Base-by-base conservation (phyloP, 2,329 filamentous ascomycete genomes). In the Ascochyta clinopodiicola region DNA sequence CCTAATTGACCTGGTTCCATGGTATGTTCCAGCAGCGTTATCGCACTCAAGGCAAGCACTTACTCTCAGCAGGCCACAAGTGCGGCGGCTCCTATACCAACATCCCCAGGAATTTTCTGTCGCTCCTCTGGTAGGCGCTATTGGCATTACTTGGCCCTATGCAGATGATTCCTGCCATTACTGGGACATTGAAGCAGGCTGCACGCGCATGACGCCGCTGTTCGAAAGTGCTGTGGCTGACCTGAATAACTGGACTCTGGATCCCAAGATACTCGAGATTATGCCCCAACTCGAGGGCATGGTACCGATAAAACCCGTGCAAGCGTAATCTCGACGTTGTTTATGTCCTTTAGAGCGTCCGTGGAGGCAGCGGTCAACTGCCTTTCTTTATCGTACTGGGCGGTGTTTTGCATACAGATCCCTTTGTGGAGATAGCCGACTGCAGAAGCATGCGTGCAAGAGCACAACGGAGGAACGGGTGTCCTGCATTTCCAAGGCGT, bases 91-190 rank as follows among this genome's bases (percentile, higher is more conserved):
- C 29, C 50, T 75, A 6, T 73, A 74, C 46, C 65, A 70, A 32
- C 68, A 70, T 53, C 72, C 69, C 21, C 65, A 62, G 15, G 69
- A 75, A 36, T 72, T 65, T 50, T 58, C 66, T 6, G 60, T 67
- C 5, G 63, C 60, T 13, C 57, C 64, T 22, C 62, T 75, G 39
- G 55, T 75, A 15, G 70, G 72, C 10, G 58, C 67, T 17, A 64
- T 75, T 10, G 60, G 63, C 7, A 54, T 73, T 27, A 65, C 57
- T 29, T 75, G 72, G 72, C 70, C 69, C 13, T 74, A 73, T 49
- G 68, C 70, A 15, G 70, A 75, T 34, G 70, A 74, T 37, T 66
- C 69, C 19, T 74, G 72, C 59, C 70, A 74, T 53, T 75, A 73
- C 50, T 74, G 71, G 71, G 72, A 75, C 39, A 70, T 73, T 15